Evolutionary conservation across 163 green algal species (phyloP), one percentile per base, ranked within the genome.

Genomic region (Trebouxiophyceae sp.): DNA sequence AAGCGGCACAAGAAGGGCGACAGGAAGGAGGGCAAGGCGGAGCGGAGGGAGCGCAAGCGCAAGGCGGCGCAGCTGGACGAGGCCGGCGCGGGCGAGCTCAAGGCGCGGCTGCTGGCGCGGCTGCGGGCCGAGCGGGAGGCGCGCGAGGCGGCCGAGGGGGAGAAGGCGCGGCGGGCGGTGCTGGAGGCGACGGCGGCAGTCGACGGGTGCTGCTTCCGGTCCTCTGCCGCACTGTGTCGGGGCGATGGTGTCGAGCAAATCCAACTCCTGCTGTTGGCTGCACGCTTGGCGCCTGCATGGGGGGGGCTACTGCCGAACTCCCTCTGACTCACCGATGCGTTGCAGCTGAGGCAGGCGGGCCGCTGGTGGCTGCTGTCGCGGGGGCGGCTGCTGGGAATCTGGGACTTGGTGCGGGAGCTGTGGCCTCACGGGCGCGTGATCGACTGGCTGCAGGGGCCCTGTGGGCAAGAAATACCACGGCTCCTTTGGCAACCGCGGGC

Each of bases 401-500:
- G 39, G 12, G 39, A 50, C 12, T 50, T n/a, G 19, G 12, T 50
- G 39, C 19, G 39, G 19, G 19, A n/a, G n/a, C n/a, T n/a, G n/a
- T n/a, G n/a, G n/a, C n/a, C n/a, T n/a, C n/a, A n/a, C n/a, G n/a
- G n/a, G n/a, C n/a, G 39, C 39, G 39, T 12, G 12, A n/a, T 50
- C 19, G 12, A 50, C 19, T 12, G 39, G 12, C 12, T 50, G 39
- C 39, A 50, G 39, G 12, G 39, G 19, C 12, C 39, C 39, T 12
- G 39, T n/a, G 19, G 39, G 39, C 12, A 50, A 50, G 39, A 50
- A 16, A 50, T 50, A 50, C 19, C 39, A 50, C 39, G 19, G 39
- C 39, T 12, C 39, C 19, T 50, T 50, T 50, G 39, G 39, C 6
- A 79, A 82, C 63, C 72, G 68, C 33, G 72, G 72, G 29, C 57